Percentiles rank a stretch among this genome's conserved stretches.
Conservation (phyloP, 1,139 yeast genomes). For the Debaryomycetaceae sp. region DNA sequence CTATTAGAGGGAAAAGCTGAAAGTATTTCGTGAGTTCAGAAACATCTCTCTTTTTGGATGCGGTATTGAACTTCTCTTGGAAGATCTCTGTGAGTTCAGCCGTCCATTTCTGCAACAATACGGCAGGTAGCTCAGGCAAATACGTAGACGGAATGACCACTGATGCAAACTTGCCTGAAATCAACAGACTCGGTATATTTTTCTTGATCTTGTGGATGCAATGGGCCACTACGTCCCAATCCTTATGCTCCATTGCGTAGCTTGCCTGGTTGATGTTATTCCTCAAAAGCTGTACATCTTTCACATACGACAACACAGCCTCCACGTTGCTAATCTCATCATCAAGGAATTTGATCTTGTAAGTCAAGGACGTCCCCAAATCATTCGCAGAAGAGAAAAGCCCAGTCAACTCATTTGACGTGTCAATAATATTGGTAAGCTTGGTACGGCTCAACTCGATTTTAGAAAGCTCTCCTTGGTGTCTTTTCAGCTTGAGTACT, state of each 20-base stretch:
- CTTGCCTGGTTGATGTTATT: conserved; percentile 64
- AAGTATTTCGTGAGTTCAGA: conserved; percentile 72
- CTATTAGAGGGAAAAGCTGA: conserved; percentile 83
- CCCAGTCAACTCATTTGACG: conserved; percentile 46
- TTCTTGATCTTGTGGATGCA: conserved; percentile 53
- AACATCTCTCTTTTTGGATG: conserved; percentile 66
- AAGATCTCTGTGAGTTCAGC: conserved; percentile 56
- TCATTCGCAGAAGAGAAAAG: conserved; percentile 60
- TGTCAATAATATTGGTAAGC: conserved; percentile 31
- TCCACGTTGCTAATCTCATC: conserved; percentile 68
- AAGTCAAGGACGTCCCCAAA: conserved; percentile 65
- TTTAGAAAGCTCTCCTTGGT: conserved; percentile 34
- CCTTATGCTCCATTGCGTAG: conserved; percentile 61
- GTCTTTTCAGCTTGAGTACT: conserved; percentile 23
- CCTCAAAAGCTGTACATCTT: conserved; percentile 60
- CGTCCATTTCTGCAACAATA: conserved; percentile 56
- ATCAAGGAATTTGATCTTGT: conserved; percentile 67
- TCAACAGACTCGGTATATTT: conserved; percentile 49
- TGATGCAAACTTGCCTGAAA: conserved; percentile 69
- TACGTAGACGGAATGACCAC: conserved; percentile 88
- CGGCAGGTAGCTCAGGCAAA: conserved; percentile 76
- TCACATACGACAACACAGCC: conserved; percentile 61
- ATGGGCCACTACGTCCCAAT: conserved; percentile 72
- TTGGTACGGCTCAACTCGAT: conserved; percentile 38
- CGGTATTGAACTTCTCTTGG: conserved; percentile 59